These are phyloP conservation scores for Globisporangium echinulatum DNA, from an alignment of 352 stramenopile genomes.

Conservation along the genomic window DNA sequence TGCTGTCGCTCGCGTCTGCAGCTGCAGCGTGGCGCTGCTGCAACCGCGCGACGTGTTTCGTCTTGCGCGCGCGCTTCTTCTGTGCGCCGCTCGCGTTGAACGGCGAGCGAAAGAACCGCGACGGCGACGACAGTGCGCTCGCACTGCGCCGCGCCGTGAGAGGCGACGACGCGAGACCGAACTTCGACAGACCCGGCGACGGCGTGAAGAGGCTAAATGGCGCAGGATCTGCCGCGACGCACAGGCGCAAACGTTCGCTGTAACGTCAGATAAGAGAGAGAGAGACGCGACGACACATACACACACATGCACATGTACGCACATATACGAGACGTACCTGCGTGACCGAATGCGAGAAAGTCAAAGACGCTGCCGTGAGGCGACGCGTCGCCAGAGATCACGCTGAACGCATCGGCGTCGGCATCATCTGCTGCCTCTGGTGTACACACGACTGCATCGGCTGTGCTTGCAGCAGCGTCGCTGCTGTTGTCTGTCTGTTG, in stretches of 20 bases:
- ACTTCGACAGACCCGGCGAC: constrained; percentile 26
- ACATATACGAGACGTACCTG: constrained; percentile 14
- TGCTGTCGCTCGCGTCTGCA: constrained; percentile 1
- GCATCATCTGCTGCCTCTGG: neutral
- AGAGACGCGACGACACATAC: neutral
- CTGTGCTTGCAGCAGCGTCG: constrained; percentile 11
- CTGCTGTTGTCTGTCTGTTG: neutral
- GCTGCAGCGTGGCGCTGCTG: neutral
- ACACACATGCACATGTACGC: neutral
- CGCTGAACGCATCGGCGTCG: constrained; percentile 22
- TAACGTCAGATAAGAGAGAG: constrained; percentile 1
- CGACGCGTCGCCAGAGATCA: constrained; percentile 44
- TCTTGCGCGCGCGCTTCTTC: constrained; percentile 10
- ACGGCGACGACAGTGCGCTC: constrained; percentile 44
- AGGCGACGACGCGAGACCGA: constrained; percentile 14
- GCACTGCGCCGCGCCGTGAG: constrained; percentile 15
- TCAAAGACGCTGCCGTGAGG: constrained; percentile 44
- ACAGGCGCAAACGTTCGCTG: constrained; percentile 1
- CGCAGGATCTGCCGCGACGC: constrained; percentile 12
- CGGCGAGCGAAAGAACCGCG: constrained; percentile 71
- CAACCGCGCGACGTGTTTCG: neutral
- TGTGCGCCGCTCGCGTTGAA: constrained; percentile 17
- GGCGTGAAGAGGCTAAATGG: constrained; percentile 52
- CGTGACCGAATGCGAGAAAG: constrained; percentile 29
- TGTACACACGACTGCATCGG: constrained; percentile 17